Evolutionary conservation across 805 yeast species (phyloP).

Genomic region (Candida vaughaniae): DNA sequence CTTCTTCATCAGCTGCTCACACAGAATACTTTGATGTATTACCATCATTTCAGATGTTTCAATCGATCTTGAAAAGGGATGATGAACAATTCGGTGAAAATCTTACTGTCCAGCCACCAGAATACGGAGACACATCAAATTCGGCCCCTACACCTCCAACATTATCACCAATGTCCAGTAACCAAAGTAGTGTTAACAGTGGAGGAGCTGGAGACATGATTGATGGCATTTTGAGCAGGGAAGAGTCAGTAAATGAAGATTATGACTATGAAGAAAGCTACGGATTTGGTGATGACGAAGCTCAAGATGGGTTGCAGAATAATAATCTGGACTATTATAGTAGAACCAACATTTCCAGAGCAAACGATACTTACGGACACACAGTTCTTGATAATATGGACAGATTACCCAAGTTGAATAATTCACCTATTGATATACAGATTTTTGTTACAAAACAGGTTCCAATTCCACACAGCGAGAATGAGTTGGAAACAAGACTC

Average conservation of each 20-base stretch:
- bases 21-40: constrained; percentile 53
- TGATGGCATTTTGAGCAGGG: constrained; percentile 6
- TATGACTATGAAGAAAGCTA: constrained; percentile 19
- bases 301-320: constrained; percentile 9
- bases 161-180: constrained; percentile 11
- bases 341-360: constrained; percentile 7
- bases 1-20: constrained; percentile 27
- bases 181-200: background rate
- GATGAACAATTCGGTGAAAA: constrained; percentile 39
- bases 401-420: constrained; percentile 40
- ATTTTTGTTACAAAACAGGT: constrained; percentile 54
- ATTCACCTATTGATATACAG: constrained; percentile 48
- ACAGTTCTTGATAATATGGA: constrained; percentile 54
- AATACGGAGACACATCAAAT: constrained; percentile 31
- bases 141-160: constrained; percentile 29
- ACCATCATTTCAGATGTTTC: constrained; percentile 71
- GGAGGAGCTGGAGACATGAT: background rate
- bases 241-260: background rate
- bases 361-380: constrained; percentile 34
- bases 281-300: constrained; percentile 16
- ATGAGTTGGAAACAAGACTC: constrained; percentile 45
- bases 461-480: constrained; percentile 41
- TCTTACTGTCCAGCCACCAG: constrained; percentile 32
- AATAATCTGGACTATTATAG: constrained; percentile 2
- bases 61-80: constrained; percentile 46